These are phyloP conservation scores for Arachnomyces sp. DNA, from an alignment of 2,329 filamentous ascomycete genomes.

Conservation along the genomic window DNA sequence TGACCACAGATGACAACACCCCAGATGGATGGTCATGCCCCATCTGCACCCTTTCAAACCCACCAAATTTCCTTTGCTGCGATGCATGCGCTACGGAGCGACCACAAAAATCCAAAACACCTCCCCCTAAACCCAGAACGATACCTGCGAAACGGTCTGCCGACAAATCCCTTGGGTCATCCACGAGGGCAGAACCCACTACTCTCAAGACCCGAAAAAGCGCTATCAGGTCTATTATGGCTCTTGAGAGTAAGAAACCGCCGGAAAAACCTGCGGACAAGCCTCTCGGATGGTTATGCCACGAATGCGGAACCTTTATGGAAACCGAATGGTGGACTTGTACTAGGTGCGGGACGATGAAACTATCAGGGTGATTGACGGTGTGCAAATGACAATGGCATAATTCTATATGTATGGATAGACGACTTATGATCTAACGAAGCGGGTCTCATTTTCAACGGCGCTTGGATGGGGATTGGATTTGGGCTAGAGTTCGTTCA, in stretches of 20 bases:
- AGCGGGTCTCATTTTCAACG: too few relatives aligned
- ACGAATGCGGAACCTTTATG: slow-evolving; percentile 53
- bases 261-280: slow-evolving; percentile 28
- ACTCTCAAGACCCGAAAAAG: slow-evolving; percentile 19
- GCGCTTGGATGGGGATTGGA: too few relatives aligned
- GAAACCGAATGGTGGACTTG: slow-evolving; percentile 59
- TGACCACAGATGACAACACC: slow-evolving; percentile 23
- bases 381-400: neutral
- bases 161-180: neutral
- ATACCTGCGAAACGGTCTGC: slow-evolving; percentile 3
- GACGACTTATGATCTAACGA: too few relatives aligned
- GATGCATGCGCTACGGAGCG: slow-evolving; percentile 53
- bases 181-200: slow-evolving; percentile 4
- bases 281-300: slow-evolving; percentile 49
- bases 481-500: neutral
- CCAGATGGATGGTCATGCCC: slow-evolving; percentile 49
- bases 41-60: slow-evolving; percentile 55
- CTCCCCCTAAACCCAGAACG: slow-evolving; percentile 3
- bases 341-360: slow-evolving; percentile 52
- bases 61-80: slow-evolving; percentile 50
- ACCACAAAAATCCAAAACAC: slow-evolving; percentile 23
- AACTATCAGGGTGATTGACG: slow-evolving; percentile 37
- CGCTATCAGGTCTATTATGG: slow-evolving; percentile 7
- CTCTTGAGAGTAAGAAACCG: slow-evolving; percentile 4
- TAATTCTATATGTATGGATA: too few relatives aligned